A percentile compares a stretch with the other conserved stretches of the same genome.
Evolutionary conservation across 192 early-diverging fungal genomes (phyloP).

Genomic region (Nowakowskiella sp.): DNA sequence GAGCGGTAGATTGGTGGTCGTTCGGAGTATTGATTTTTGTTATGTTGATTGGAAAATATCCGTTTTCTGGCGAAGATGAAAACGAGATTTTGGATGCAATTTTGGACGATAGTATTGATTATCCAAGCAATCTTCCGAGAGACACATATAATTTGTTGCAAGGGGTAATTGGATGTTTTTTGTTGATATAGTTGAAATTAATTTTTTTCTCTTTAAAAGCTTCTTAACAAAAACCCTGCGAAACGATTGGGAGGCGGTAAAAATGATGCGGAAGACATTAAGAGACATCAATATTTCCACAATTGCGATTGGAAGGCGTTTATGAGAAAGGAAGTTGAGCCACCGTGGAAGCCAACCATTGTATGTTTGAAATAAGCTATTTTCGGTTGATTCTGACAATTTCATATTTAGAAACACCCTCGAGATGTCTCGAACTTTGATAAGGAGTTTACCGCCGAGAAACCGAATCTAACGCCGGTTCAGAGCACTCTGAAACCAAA

Average conservation of each 20-base stretch:
- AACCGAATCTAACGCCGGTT: conserved; percentile 84
- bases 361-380: too few relatives aligned
- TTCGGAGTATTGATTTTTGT: conserved; percentile 25
- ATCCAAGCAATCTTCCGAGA: conserved; percentile 86
- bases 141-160: conserved; percentile 87
- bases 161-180: conserved; percentile 51
- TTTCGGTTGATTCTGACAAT: too few relatives aligned
- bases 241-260: conserved; percentile 79
- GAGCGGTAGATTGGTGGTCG: conserved; percentile 32
- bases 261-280: conserved; percentile 89
- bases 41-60: conserved; percentile 52
- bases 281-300: conserved; percentile 89
- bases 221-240: conserved; percentile 83
- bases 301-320: conserved; percentile 94
- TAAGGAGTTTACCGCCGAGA: conserved; percentile 88
- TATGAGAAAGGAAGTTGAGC: conserved; percentile 72
- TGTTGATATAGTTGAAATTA: too few relatives aligned
- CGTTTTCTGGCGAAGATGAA: conserved; percentile 92
- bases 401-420: too few relatives aligned
- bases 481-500: conserved; percentile 60
- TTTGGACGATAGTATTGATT: conserved; percentile 87
- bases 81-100: conserved; percentile 95
- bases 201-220: too few relatives aligned
- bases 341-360: conserved; percentile 86
- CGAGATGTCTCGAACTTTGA: conserved; percentile 98